phyloP scores from a whole-genome alignment of 2,329 filamentous ascomycete species.

The Beauveria sp. region DNA sequence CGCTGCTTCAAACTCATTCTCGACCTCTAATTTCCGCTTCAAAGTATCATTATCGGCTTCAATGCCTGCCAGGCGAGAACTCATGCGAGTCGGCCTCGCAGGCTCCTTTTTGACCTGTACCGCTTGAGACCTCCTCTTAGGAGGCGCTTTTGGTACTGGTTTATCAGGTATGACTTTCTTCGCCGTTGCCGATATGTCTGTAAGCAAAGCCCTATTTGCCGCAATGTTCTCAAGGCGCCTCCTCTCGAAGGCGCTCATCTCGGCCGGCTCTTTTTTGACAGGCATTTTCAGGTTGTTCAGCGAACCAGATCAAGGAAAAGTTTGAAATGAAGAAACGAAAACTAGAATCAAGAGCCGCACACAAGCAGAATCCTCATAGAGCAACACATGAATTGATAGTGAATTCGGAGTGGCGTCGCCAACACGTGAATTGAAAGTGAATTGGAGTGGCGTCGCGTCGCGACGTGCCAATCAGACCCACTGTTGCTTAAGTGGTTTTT shows the following conservation, averaged over 20 bases:
- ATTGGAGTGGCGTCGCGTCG: not conserved
- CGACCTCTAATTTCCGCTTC: conserved; percentile 45
- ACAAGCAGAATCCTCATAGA: not conserved
- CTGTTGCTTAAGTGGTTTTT: conserved; percentile 17
- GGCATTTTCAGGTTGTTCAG: conserved; percentile 31
- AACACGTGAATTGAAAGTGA: conserved; percentile 7
- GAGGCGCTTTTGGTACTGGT: conserved; percentile 35
- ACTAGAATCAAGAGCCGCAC: not conserved
- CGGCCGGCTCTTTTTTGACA: conserved; percentile 33
- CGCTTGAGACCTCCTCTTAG: conserved; percentile 22
- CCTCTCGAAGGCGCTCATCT: conserved; percentile 77
- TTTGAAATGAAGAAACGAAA: too few species aligned
- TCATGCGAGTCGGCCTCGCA: conserved; percentile 45
- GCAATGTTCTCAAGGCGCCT: conserved; percentile 80
- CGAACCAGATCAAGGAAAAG: too few species aligned
- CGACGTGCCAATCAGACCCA: conserved; percentile 8
- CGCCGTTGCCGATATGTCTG: conserved; percentile 65
- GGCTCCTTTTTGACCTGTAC: conserved; percentile 41
- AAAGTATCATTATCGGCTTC: conserved; percentile 38
- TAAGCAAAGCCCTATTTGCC: conserved; percentile 72
- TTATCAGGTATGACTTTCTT: conserved; percentile 60
- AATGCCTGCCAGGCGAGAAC: conserved; percentile 49
- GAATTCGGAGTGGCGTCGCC: conserved; percentile 1
- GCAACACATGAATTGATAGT: not conserved
- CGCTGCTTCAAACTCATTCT: conserved; percentile 33